Percentiles rank a stretch among this genome's conserved stretches.
phyloP scores from a whole-genome alignment of 441 rosid species.

The Gossypium lobatum region DNA sequence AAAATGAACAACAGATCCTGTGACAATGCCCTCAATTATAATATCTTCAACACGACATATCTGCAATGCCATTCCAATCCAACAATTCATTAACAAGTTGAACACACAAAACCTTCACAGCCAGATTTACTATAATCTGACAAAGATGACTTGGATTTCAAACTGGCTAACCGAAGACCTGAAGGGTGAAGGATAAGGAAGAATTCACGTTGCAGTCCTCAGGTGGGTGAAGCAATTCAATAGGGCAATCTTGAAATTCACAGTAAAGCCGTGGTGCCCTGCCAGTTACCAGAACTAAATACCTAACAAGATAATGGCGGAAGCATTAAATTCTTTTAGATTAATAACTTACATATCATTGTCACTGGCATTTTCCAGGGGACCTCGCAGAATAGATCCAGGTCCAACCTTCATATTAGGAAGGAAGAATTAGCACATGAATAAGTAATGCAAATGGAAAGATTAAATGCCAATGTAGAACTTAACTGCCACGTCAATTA shows the following conservation, averaged over 20 bases:
- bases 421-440: conserved; percentile 18
- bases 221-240: conserved; percentile 80
- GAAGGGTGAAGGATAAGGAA: conserved; percentile 80
- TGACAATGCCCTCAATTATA: conserved; percentile 56
- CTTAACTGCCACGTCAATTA: background rate
- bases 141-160: conserved; percentile 22
- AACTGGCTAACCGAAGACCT: conserved; percentile 46
- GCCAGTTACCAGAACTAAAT: conserved; percentile 24
- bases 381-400: conserved; percentile 70
- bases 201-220: conserved; percentile 92
- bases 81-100: conserved; percentile 15
- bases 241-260: conserved; percentile 73
- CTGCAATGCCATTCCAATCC: conserved; percentile 37
- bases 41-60: conserved; percentile 88
- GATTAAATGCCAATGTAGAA: background rate
- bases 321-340: conserved; percentile 18
- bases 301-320: conserved; percentile 1
- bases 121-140: conserved; percentile 21
- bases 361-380: conserved; percentile 67
- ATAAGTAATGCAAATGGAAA: background rate
- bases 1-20: conserved; percentile 83
- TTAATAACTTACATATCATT: conserved; percentile 63
- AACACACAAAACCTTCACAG: conserved; percentile 15
- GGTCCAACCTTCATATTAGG: conserved; percentile 65
- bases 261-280: conserved; percentile 76